phyloP scores from a whole-genome alignment of 2,329 filamentous ascomycete species.

The Colletotrichum chrysophilum region DNA sequence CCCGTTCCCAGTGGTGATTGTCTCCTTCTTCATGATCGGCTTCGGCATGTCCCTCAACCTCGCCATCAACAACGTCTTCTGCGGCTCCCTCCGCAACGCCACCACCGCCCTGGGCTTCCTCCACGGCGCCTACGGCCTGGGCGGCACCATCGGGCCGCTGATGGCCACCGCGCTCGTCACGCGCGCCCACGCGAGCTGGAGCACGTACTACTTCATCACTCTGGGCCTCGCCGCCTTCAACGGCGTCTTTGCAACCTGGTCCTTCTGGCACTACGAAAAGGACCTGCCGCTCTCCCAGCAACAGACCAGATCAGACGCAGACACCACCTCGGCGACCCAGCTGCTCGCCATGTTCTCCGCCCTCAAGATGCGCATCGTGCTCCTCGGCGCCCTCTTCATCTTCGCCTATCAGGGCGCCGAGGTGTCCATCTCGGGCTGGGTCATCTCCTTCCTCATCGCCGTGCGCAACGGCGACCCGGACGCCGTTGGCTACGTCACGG shows the following conservation, averaged over 20 bases:
- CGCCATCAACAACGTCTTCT: conserved; percentile 65
- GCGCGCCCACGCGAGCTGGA: conserved; percentile 64
- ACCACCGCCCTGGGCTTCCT: conserved; percentile 64
- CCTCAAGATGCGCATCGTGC: conserved; percentile 61
- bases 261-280: conserved; percentile 73
- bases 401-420: conserved; percentile 88
- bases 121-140: conserved; percentile 72
- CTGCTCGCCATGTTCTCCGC: conserved; percentile 51
- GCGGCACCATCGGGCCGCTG: conserved; percentile 71
- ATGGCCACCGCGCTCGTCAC: conserved; percentile 77
- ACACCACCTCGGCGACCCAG: conserved; percentile 26
- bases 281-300: conserved; percentile 45
- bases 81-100: conserved; percentile 56
- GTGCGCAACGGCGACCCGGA: conserved; percentile 72
- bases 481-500: conserved; percentile 79
- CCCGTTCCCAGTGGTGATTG: conserved; percentile 72
- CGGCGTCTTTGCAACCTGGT: conserved; percentile 64
- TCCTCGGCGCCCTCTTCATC: conserved; percentile 81
- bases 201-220: conserved; percentile 73
- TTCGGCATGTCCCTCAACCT: conserved; percentile 62
- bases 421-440: conserved; percentile 85
- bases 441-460: conserved; percentile 80
- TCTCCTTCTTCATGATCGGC: conserved; percentile 73
- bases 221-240: conserved; percentile 64
- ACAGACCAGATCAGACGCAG: conserved; percentile 20